phyloP scores from a whole-genome alignment of 371 early-diverging fungal species.

The Mortierella sp. region DNA sequence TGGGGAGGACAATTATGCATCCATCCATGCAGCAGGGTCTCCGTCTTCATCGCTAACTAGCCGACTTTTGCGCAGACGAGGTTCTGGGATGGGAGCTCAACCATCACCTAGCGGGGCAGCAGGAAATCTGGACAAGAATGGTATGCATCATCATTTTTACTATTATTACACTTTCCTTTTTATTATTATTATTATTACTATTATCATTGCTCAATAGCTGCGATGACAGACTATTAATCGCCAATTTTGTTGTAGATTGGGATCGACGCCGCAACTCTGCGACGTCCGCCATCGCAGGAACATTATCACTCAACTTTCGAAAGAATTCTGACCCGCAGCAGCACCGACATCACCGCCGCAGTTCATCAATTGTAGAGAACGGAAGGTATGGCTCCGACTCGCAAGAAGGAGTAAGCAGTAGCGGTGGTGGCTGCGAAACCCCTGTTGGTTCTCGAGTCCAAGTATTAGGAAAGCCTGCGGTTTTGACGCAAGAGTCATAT shows the following conservation, averaged over 20 bases:
- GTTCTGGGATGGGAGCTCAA: constrained; percentile 10
- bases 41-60: constrained; percentile 26
- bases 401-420: background rate
- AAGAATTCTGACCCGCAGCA: constrained; percentile 18
- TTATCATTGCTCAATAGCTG: too few species aligned
- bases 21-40: background rate
- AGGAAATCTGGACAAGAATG: constrained; percentile 16
- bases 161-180: background rate
- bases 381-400: background rate
- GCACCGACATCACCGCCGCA: background rate
- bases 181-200: background rate
- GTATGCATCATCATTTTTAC: constrained; percentile 6
- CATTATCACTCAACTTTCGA: constrained; percentile 37
- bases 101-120: background rate
- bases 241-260: constrained; percentile 1
- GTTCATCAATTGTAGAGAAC: background rate
- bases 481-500: background rate
- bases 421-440: background rate
- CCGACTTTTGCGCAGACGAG: constrained; percentile 27
- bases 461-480: background rate
- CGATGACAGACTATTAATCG: too few species aligned
- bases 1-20: constrained; percentile 9
- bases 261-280: constrained; percentile 35
- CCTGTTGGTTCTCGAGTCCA: background rate
- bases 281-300: constrained; percentile 24